phyloP scores from a whole-genome alignment of 1,284 basidiomycete species.

The Fistulinella staudtii region DNA sequence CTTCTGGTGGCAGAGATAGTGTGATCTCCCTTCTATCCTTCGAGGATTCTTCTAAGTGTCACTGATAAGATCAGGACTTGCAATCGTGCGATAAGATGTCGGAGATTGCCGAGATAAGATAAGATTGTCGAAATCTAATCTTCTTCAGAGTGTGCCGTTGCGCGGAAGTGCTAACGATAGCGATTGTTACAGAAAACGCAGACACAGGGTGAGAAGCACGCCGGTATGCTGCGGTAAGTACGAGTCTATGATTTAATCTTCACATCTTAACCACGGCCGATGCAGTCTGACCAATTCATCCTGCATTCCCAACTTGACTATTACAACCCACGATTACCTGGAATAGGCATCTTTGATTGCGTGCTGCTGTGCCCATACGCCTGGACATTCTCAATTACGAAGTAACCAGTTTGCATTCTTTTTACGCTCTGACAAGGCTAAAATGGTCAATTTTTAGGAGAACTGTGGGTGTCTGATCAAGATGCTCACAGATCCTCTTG shows the following conservation, averaged over 20 bases:
- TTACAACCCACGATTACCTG: conserved; percentile 75
- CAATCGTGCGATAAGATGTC: too few species aligned
- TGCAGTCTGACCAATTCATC: conserved; percentile 69
- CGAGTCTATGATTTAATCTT: too few species aligned
- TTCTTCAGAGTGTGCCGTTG: too few species aligned
- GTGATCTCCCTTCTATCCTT: too few species aligned
- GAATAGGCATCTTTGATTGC: conserved; percentile 89
- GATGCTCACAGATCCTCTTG: conserved; percentile 53
- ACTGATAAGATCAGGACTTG: too few species aligned
- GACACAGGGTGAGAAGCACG: conserved; percentile 63
- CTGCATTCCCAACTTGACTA: conserved; percentile 98
- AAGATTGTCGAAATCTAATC: too few species aligned
- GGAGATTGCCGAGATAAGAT: too few species aligned
- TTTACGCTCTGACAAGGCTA: background rate
- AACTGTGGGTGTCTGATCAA: conserved; percentile 77
- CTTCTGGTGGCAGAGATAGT: too few species aligned
- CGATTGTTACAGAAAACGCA: too few species aligned
- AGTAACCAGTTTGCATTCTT: conserved; percentile 37
- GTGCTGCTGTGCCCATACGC: conserved; percentile 82
- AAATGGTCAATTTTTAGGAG: conserved; percentile 39
- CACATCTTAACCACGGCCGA: background rate
- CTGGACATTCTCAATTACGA: conserved; percentile 84
- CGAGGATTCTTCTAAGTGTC: too few species aligned
- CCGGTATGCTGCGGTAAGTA: conserved; percentile 72
- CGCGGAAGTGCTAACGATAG: too few species aligned